Evolutionary conservation across 129 eudicot species (phyloP).

Genomic region (Flaveria robusta): DNA sequence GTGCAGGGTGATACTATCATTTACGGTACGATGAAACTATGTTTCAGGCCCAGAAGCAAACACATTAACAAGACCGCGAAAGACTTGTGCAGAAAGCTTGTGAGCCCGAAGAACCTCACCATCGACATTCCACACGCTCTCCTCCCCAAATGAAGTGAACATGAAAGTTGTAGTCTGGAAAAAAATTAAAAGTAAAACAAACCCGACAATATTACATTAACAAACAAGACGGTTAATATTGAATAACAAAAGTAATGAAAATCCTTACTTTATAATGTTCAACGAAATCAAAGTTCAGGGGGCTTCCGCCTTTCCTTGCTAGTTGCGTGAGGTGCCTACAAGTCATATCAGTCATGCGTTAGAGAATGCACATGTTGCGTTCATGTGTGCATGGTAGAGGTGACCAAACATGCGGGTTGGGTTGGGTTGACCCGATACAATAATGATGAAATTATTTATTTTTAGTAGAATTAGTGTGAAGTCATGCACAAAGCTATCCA

Average conservation of each 20-base stretch:
- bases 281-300: slow-evolving; percentile 76
- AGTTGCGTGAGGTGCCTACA: slow-evolving; percentile 87
- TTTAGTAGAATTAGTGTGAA: too few species aligned
- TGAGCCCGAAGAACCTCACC: slow-evolving; percentile 87
- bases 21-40: slow-evolving; percentile 15
- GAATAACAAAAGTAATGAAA: neutral
- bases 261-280: slow-evolving; percentile 83
- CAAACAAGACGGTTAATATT: neutral
- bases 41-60: slow-evolving; percentile 87
- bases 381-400: neutral
- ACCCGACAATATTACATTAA: neutral
- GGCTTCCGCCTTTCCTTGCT: slow-evolving; percentile 79
- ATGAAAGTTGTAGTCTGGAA: slow-evolving; percentile 85
- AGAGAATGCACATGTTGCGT: neutral
- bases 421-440: neutral
- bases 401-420: neutral
- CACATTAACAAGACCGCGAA: slow-evolving; percentile 71
- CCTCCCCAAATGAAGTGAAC: slow-evolving; percentile 76
- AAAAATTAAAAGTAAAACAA: neutral
- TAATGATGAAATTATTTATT: neutral
- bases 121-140: slow-evolving; percentile 91
- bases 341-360: neutral
- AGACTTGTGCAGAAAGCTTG: slow-evolving; percentile 76
- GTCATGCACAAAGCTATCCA: too few species aligned
- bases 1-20: neutral